These are phyloP conservation scores for Chalaropsis thielavioides DNA, from an alignment of 2,329 filamentous ascomycete genomes.

Conservation along the genomic window DNA sequence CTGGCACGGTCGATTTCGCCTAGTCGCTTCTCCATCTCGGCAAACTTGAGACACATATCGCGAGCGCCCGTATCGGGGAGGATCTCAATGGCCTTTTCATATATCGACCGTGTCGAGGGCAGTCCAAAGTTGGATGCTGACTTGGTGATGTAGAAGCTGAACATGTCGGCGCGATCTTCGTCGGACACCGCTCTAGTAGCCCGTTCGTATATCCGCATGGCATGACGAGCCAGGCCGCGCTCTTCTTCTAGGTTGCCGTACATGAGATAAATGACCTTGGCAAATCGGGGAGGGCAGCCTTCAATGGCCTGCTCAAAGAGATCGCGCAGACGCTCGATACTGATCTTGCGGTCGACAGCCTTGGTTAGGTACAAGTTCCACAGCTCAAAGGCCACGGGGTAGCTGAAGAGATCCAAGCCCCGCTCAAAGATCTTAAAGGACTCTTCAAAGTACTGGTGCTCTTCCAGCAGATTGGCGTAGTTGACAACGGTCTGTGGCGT, in stretches of 20 bases:
- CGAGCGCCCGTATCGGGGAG: slow-evolving; percentile 85
- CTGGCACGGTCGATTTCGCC: slow-evolving; percentile 90
- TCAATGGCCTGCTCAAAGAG: slow-evolving; percentile 95
- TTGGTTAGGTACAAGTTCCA: slow-evolving; percentile 98
- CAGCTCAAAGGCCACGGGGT: slow-evolving; percentile 92
- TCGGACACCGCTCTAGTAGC: slow-evolving; percentile 89
- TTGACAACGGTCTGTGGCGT: slow-evolving; percentile 98
- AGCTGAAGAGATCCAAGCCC: slow-evolving; percentile 93
- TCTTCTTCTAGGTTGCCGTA: slow-evolving; percentile 97
- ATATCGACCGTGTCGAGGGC: slow-evolving; percentile 85
- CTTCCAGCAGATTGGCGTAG: slow-evolving; percentile 88
- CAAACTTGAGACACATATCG: slow-evolving; percentile 98
- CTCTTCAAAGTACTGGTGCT: slow-evolving; percentile 90
- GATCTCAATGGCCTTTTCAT: slow-evolving; percentile 89
- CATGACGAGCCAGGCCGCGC: slow-evolving; percentile 80
- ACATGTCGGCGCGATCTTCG: slow-evolving; percentile 92
- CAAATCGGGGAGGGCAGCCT: slow-evolving; percentile 87
- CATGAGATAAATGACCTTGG: slow-evolving; percentile 93
- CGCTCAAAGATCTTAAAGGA: slow-evolving; percentile 97
- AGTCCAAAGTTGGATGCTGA: slow-evolving; percentile 96
- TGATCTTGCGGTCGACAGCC: slow-evolving; percentile 88
- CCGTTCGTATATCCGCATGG: slow-evolving; percentile 97
- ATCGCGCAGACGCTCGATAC: slow-evolving; percentile 84
- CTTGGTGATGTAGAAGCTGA: slow-evolving; percentile 98
- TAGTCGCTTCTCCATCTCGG: slow-evolving; percentile 83